phyloP scores from a whole-genome alignment of 140 eudicot species.

The Senecio squalidus region DNA sequence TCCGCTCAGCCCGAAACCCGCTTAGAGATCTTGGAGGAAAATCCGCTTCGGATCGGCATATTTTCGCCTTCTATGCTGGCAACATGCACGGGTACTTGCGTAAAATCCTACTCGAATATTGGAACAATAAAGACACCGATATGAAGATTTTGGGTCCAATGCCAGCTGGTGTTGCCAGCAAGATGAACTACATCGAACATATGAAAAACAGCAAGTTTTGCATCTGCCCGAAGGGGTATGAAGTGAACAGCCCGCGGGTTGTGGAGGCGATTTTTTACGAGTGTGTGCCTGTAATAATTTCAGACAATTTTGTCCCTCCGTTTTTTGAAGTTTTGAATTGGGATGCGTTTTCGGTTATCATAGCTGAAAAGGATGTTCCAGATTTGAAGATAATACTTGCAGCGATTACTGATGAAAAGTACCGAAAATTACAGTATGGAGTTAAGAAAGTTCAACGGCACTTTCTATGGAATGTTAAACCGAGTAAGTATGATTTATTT shows the following conservation, averaged over 20 bases:
- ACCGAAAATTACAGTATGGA: slow-evolving; percentile 49
- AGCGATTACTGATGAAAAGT: slow-evolving; percentile 45
- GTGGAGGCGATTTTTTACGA: slow-evolving; percentile 83
- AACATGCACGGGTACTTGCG: slow-evolving; percentile 77
- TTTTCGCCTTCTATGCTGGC: slow-evolving; percentile 79
- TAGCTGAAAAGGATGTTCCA: slow-evolving; percentile 77
- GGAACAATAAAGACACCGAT: slow-evolving; percentile 54
- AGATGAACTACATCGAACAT: slow-evolving; percentile 60
- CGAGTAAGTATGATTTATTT: slow-evolving; percentile 72
- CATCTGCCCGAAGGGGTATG: slow-evolving; percentile 82
- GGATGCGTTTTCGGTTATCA: slow-evolving; percentile 64
- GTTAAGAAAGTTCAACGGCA: slow-evolving; percentile 67
- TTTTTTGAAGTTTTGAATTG: slow-evolving; percentile 79
- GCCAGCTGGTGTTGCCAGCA: slow-evolving; percentile 68
- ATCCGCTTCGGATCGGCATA: slow-evolving; percentile 50
- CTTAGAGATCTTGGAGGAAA: slow-evolving; percentile 74
- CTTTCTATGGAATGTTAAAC: slow-evolving; percentile 79
- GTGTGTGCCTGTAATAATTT: slow-evolving; percentile 80
- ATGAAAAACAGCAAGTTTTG: slow-evolving; percentile 87
- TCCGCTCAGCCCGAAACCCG: slow-evolving; percentile 70
- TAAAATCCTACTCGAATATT: slow-evolving; percentile 55
- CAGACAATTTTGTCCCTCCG: slow-evolving; percentile 89
- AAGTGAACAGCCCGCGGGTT: slow-evolving; percentile 78
- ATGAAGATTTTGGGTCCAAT: slow-evolving; percentile 80
- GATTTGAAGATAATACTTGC: slow-evolving; percentile 50